These are phyloP conservation scores for Colletotrichum plurivorum DNA, from an alignment of 2,329 filamentous ascomycete genomes.

Conservation along the genomic window DNA sequence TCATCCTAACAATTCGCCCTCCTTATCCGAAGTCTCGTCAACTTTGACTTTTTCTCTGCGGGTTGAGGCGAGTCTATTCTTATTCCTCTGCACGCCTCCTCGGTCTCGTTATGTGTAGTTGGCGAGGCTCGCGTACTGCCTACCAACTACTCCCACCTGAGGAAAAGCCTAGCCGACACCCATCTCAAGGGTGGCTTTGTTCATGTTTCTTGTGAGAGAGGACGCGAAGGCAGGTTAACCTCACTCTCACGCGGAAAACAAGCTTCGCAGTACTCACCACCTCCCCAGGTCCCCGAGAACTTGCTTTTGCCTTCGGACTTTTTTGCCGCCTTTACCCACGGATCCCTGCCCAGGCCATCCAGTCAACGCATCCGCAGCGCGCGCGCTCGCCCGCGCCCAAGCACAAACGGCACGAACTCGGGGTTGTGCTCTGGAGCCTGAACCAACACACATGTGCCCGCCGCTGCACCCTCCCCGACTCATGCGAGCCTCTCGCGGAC, in stretches of 20 bases:
- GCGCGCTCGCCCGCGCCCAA: slow-evolving; percentile 8
- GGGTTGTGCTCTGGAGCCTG: slow-evolving; percentile 22
- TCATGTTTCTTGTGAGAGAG: background rate
- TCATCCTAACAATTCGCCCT: slow-evolving; percentile 22
- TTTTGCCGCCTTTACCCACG: background rate
- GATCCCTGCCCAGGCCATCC: slow-evolving; percentile 22
- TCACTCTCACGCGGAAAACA: no score
- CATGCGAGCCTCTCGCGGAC: background rate
- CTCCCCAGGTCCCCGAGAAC: background rate
- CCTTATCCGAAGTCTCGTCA: slow-evolving; percentile 5
- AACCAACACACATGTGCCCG: background rate
- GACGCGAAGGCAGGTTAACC: no score
- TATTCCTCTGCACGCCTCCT: background rate
- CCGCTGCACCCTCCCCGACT: slow-evolving; percentile 6
- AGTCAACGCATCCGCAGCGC: slow-evolving; percentile 7
- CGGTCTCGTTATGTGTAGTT: background rate
- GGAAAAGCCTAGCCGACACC: slow-evolving; percentile 3
- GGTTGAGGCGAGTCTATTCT: background rate
- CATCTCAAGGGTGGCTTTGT: slow-evolving; percentile 4
- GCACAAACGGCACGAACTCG: slow-evolving; percentile 16
- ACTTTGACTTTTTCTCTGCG: background rate
- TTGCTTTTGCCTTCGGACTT: slow-evolving; percentile 12
- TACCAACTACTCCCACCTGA: slow-evolving; percentile 8
- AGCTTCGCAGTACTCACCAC: no score
- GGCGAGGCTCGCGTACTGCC: background rate